Base-by-base conservation (phyloP, 75 land plant genomes). In the Picea glauca region DNA sequence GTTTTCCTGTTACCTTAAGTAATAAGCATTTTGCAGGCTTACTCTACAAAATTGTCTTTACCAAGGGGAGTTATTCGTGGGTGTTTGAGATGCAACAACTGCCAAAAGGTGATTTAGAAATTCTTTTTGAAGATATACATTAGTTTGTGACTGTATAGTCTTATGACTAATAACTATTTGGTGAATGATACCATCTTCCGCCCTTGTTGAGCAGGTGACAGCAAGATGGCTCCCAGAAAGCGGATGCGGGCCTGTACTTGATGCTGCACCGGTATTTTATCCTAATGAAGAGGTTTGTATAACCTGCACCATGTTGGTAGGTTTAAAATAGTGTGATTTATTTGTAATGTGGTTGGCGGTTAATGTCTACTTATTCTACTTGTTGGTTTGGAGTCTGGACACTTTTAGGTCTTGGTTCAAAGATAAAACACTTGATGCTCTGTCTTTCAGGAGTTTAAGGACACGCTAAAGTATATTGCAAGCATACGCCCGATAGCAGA, bases 391-490 rank as follows among this genome's bases (percentile, higher is more conserved):
- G 54, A 7, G 0, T 46, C 2, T 46, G 56, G 56, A 50, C 12
- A 50, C 56, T 50, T 50, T 50, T 50, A 50, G 56, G 11, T 50
- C 56, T 50, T 50, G 56, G 56, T 50, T 50, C 56, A 50, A 50
- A 50, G 11, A 50, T 50, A 50, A 50, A 50, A 50, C 11, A 12
- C 11, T 30, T 66, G 72, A 67, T 67, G 43, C 35, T 70, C 20
- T 70, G 56, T 43, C 38, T 72, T 70, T 18, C 73, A 94, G 98
- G 98, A 94, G 76, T 96, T 93, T 78, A 81, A 87, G 80, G 93
- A 96, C 68, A 90, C 95, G 6, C 79, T 96, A 32, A 82, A 80
- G 43, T 96, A 92, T 82, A 91, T 96, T 78, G 88, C 83, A 58
- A 94, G 85, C 57, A 93, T 96, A 64, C 85, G 91, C 9, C 76